Evolutionary conservation across 1,284 basidiomycete genomes (phyloP), one percentile per base, ranked within the genome.

Genomic region (Ganoderma boninense): DNA sequence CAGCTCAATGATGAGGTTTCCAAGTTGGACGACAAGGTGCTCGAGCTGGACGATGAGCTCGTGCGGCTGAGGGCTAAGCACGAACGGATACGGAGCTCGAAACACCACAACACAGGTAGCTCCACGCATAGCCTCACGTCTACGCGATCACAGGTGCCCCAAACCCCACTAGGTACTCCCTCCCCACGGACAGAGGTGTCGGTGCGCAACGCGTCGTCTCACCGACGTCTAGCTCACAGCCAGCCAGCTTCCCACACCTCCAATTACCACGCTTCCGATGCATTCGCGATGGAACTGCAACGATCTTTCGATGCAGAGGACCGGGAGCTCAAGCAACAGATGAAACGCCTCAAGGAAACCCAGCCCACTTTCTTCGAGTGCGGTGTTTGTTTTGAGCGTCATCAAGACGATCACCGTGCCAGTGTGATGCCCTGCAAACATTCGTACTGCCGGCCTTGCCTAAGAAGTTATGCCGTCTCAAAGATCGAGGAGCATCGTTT

Each of bases 401-500:
- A 82, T 44, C 80, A 84, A 1, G 81, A 86, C 67, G 87, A 89
- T 69, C 76, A 82, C 60, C 80, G 89, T 20, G 84, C 86, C 38
- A 80, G 77, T 18, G 75, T 90, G 18, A 80, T 84, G 0, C 76
- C 72, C 2, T 92, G 91, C 74, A 73, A 77, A 10, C 90, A 92
- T 74, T 68, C 69, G 23, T 89, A 88, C 76, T 92, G 91, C 76
- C 82, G 88, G 67, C 76, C 80, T 3, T 93, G 92, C 74, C 73
- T 90, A 52, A 80, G 80, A 63, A 74, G 74, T 4, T 85, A 88
- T 69, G 80, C 88, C 26, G 73, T 75, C 14, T 80, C 83, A 4
- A 87, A 87, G 77, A 80, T 92, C 35, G 76, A 81, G 6, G 86
- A 90, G 52, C 85, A 85, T 67, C 83, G 84, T 14, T 92, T 87